phyloP scores from a whole-genome alignment of 768 basidiomycete species.

The Collybiopsis confluens region DNA sequence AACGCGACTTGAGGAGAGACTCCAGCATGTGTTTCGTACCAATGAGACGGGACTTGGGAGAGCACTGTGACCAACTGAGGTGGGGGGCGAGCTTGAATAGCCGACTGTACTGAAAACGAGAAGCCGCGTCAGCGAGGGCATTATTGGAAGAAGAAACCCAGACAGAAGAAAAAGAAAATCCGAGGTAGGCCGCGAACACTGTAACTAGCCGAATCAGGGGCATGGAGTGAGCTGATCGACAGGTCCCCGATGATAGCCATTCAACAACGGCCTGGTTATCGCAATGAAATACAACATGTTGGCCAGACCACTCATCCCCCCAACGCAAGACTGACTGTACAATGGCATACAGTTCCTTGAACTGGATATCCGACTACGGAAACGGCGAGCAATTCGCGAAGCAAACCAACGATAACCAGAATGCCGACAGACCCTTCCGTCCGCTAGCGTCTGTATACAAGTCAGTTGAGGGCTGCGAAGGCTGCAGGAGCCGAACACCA shows the following conservation, averaged over 20 bases:
- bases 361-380: not conserved
- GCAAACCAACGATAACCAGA: slow-evolving; percentile 2
- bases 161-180: slow-evolving; percentile 8
- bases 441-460: not conserved
- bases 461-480: not conserved
- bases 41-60: slow-evolving; percentile 10
- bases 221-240: slow-evolving; percentile 9
- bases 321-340: not conserved
- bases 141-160: slow-evolving; percentile 5
- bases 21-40: slow-evolving; percentile 16
- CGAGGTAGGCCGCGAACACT: not conserved
- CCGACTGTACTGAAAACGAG: slow-evolving; percentile 9
- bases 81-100: slow-evolving; percentile 5
- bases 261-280: not conserved
- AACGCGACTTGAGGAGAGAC: slow-evolving; percentile 12
- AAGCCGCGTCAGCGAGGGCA: slow-evolving; percentile 1
- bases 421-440: not conserved
- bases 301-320: not conserved
- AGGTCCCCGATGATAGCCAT: slow-evolving; percentile 8
- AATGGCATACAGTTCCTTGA: not conserved
- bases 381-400: not conserved
- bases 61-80: not conserved
- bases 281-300: not conserved
- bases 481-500: slow-evolving; percentile 7
- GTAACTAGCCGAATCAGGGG: slow-evolving; percentile 1